phyloP scores from a whole-genome alignment of 192 early-diverging fungal species.

The Backusella parvicylindrica region DNA sequence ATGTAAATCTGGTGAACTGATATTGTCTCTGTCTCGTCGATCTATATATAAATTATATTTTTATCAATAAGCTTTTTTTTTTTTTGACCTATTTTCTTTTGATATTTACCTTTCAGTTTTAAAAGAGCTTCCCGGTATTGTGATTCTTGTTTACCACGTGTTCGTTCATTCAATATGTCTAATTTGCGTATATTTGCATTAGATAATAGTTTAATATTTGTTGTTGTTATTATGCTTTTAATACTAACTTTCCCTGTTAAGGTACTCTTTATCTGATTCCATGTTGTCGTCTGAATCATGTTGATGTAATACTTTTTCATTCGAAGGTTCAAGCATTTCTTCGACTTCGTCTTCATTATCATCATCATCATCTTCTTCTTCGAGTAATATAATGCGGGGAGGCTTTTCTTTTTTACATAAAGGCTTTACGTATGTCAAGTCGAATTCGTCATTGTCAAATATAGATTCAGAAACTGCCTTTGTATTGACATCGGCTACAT shows the following conservation, averaged over 20 bases:
- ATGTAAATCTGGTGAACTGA: not conserved
- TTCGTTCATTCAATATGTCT: conserved; percentile 6
- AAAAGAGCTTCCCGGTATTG: not conserved
- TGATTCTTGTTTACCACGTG: conserved; percentile 2
- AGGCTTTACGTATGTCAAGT: not conserved
- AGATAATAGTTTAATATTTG: not conserved
- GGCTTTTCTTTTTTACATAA: not conserved
- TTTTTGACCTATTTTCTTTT: not conserved
- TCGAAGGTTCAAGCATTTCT: no score
- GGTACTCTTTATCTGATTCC: not conserved
- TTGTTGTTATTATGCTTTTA: not conserved
- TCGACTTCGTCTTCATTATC: not conserved
- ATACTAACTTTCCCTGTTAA: not conserved
- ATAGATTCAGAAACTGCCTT: no score
- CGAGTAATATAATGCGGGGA: not conserved
- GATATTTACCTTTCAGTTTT: not conserved
- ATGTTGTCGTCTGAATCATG: not conserved
- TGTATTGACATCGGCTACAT: no score
- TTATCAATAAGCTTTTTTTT: not conserved
- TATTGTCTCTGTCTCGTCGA: not conserved
- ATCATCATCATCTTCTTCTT: not conserved
- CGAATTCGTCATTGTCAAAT: no score
- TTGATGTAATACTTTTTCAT: not conserved
- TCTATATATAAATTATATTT: not conserved
- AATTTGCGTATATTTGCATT: not conserved